These are phyloP conservation scores for Calycina herbarum DNA, from an alignment of 2,329 filamentous ascomycete genomes.

Conservation along the genomic window DNA sequence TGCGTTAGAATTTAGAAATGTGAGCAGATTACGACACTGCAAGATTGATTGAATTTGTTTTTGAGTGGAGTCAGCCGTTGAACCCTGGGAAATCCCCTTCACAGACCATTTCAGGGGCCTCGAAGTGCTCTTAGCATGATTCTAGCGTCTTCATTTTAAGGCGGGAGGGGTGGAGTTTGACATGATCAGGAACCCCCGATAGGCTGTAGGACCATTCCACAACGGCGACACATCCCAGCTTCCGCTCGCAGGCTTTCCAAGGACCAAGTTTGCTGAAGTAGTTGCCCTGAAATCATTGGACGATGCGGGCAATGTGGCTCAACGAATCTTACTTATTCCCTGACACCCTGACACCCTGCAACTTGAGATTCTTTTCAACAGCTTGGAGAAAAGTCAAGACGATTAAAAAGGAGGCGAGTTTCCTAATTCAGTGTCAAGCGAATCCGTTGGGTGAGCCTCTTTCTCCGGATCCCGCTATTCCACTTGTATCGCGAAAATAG, in stretches of 20 bases:
- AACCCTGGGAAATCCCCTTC: not conserved
- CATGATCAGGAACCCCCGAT: not conserved
- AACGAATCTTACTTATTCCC: not conserved
- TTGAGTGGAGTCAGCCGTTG: conserved; percentile 1
- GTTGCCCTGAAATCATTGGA: not conserved
- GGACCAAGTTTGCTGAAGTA: not conserved
- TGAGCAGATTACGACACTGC: not conserved
- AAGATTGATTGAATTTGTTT: not conserved
- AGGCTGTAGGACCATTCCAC: not conserved
- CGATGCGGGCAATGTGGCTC: not conserved
- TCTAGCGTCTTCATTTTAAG: not conserved
- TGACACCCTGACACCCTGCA: not conserved
- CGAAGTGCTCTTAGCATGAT: not conserved
- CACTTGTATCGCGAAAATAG: not conserved
- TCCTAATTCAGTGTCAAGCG: not conserved
- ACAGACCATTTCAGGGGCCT: not conserved
- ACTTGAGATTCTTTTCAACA: not conserved
- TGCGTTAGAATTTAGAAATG: not conserved
- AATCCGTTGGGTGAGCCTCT: not conserved
- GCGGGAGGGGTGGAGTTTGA: not conserved
- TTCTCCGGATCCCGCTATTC: not conserved
- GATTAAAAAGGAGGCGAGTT: not conserved
- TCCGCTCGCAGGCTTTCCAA: conserved; percentile 1
- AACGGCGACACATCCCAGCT: conserved; percentile 1
- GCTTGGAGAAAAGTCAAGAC: not conserved